Conservation (phyloP, 192 early-diverging fungal genomes). For the Ambispora gerdemannii region DNA sequence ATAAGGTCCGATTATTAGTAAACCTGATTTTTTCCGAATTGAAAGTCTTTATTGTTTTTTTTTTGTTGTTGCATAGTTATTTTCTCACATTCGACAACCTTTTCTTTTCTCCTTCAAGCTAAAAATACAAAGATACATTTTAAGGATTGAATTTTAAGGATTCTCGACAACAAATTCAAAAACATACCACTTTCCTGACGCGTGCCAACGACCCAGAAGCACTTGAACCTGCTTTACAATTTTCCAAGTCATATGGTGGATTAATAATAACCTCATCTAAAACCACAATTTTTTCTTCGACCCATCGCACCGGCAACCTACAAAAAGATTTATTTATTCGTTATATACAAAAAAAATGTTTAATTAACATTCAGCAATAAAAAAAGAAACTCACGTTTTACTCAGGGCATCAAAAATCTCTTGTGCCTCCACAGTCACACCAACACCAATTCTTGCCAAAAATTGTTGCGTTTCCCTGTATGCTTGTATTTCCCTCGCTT, state of each 20-base stretch:
- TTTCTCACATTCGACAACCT: constrained; percentile 41
- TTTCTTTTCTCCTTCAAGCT: constrained; percentile 50
- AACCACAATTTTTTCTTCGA: constrained; percentile 69
- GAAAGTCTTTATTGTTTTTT: background rate
- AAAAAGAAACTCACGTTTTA: constrained; percentile 59
- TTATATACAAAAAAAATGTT: background rate
- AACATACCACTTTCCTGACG: constrained; percentile 72
- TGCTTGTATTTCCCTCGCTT: constrained; percentile 50
- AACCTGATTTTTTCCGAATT: background rate
- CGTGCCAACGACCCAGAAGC: constrained; percentile 59
- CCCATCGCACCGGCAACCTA: constrained; percentile 77
- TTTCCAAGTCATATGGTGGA: constrained; percentile 69
- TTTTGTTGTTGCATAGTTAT: constrained; percentile 15
- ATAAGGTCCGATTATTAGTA: background rate
- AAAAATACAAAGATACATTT: constrained; percentile 14
- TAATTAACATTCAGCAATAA: background rate
- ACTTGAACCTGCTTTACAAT: constrained; percentile 58
- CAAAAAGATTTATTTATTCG: background rate
- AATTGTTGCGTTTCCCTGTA: constrained; percentile 44
- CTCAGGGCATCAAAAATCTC: constrained; percentile 76
- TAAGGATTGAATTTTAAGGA: background rate
- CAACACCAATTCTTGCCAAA: constrained; percentile 68
- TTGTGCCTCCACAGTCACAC: constrained; percentile 72
- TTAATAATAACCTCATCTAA: constrained; percentile 77
- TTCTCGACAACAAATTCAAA: background rate